Conservation (phyloP, 1,284 basidiomycete genomes). For the Papiliotrema fonsecae region DNA sequence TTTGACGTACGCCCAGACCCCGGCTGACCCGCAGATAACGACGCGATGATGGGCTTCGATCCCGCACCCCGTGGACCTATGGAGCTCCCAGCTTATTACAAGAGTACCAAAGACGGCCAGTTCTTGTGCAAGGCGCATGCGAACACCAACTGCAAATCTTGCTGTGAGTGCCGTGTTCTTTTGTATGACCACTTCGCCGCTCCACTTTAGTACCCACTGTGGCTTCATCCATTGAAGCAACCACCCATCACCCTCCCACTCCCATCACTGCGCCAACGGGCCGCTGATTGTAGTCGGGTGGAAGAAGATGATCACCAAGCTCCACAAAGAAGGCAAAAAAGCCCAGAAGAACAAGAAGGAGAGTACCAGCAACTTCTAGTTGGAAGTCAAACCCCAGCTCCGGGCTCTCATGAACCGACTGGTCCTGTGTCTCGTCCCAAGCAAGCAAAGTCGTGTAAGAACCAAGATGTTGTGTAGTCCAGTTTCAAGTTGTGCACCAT, state of each 20-base stretch:
- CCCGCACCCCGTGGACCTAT: slow-evolving; percentile 39
- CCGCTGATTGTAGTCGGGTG: slow-evolving; percentile 36
- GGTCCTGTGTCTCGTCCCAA: too few relatives aligned
- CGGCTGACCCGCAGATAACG: slow-evolving; percentile 37
- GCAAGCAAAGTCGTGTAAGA: too few relatives aligned
- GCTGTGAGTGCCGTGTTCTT: slow-evolving; percentile 37
- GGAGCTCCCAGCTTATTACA: slow-evolving; percentile 42
- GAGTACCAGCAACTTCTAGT: slow-evolving; percentile 31
- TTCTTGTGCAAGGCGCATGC: slow-evolving; percentile 47
- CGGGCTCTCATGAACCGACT: too few relatives aligned
- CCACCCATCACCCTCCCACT: not conserved
- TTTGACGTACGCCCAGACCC: not conserved
- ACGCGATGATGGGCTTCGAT: slow-evolving; percentile 46
- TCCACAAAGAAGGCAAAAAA: slow-evolving; percentile 46
- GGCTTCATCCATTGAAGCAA: not conserved
- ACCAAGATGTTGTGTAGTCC: not conserved
- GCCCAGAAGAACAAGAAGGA: slow-evolving; percentile 36
- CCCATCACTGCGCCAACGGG: not conserved
- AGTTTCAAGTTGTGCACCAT: too few relatives aligned
- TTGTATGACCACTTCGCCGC: not conserved
- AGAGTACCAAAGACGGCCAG: slow-evolving; percentile 43
- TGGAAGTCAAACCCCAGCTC: too few relatives aligned
- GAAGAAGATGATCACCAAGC: slow-evolving; percentile 48
- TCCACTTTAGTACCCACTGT: not conserved
- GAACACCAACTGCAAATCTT: slow-evolving; percentile 44